Evolutionary conservation across 2,329 filamentous ascomycete species (phyloP).

Genomic region (Phaeosphaeria sp.): DNA sequence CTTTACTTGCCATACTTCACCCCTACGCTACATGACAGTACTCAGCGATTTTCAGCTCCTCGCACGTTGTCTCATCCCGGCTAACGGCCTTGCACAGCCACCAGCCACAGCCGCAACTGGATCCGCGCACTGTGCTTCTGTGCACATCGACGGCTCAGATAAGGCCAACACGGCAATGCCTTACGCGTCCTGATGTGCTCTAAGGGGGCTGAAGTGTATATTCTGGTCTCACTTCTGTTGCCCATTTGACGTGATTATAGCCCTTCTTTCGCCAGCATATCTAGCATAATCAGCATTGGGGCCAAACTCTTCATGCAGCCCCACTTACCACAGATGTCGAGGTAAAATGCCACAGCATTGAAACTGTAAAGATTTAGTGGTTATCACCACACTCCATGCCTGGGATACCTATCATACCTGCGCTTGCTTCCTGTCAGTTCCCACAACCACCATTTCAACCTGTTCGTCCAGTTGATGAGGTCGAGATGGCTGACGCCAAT

Average conservation of each 20-base stretch:
- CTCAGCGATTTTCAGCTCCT: background rate
- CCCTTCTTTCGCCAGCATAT: constrained; percentile 49
- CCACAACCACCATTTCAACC: constrained; percentile 65
- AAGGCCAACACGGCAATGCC: constrained; percentile 16
- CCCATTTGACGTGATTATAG: constrained; percentile 25
- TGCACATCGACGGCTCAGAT: constrained; percentile 8
- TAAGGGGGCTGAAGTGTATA: constrained; percentile 9
- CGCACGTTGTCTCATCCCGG: background rate
- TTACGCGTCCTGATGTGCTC: constrained; percentile 17
- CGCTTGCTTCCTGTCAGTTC: constrained; percentile 62
- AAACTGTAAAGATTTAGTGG: constrained; percentile 53
- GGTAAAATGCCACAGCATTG: constrained; percentile 69
- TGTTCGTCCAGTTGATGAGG: constrained; percentile 71
- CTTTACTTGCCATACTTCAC: background rate
- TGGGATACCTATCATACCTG: constrained; percentile 47
- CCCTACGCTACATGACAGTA: background rate
- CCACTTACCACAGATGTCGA: constrained; percentile 67
- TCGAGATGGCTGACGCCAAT: constrained; percentile 70
- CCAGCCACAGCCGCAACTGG: constrained; percentile 34
- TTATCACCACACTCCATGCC: background rate
- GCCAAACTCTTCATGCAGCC: background rate
- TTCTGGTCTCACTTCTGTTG: no score
- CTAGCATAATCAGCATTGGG: constrained; percentile 18
- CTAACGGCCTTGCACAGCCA: constrained; percentile 15
- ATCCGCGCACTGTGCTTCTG: constrained; percentile 10